A percentile compares a stretch with the other conserved stretches of the same genome.
Evolutionary conservation across 306 rosid genomes (phyloP).

Genomic region (Geum urbanum): DNA sequence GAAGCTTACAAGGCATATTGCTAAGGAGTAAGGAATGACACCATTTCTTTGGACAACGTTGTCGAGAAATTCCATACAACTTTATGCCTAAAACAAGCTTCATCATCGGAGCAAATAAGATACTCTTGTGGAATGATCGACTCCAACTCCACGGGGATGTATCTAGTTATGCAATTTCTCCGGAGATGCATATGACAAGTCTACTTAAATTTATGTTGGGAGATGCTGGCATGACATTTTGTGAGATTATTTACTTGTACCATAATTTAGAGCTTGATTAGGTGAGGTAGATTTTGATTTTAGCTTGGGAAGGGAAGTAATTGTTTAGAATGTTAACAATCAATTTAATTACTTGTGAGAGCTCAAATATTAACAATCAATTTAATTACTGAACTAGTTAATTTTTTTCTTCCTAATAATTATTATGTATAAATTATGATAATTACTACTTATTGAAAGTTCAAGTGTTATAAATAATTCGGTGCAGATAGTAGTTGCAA

Average conservation of each 20-base stretch:
- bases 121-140: not conserved
- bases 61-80: conserved; percentile 15
- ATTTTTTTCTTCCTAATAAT: not conserved
- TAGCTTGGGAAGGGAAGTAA: not conserved
- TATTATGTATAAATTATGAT: not conserved
- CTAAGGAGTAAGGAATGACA: not conserved
- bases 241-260: not conserved
- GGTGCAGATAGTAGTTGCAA: conserved; percentile 2
- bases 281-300: not conserved
- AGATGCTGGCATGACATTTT: not conserved
- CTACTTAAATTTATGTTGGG: not conserved
- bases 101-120: not conserved
- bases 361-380: not conserved
- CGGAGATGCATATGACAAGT: too few relatives aligned
- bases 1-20: not conserved
- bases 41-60: not conserved
- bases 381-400: not conserved
- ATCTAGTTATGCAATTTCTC: not conserved
- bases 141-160: not conserved
- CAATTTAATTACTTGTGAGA: not conserved
- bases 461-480: not conserved
- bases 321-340: not conserved
- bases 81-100: conserved; percentile 5
- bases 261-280: not conserved
- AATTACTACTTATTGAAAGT: not conserved